Percentiles rank a stretch among this genome's conserved stretches.
These are phyloP conservation scores for Annulohypoxylon truncatum DNA, from an alignment of 2,329 filamentous ascomycete species.

Conservation along the genomic window DNA sequence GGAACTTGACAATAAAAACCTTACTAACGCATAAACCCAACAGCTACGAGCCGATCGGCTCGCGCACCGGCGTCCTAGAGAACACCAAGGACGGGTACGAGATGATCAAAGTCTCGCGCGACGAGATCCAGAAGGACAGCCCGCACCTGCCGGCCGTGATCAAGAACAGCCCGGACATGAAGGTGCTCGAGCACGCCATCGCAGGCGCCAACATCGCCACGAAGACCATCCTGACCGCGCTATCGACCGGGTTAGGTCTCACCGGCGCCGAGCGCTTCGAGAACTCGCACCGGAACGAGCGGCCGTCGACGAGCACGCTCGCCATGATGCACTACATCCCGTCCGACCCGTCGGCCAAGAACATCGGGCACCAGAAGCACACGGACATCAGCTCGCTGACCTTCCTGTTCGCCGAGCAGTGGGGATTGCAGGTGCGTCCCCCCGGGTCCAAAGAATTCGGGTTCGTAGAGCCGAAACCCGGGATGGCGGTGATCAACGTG, in stretches of 20 bases:
- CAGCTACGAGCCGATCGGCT: slow-evolving; percentile 62
- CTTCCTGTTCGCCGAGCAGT: slow-evolving; percentile 66
- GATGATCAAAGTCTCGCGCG: slow-evolving; percentile 64
- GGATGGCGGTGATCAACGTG: slow-evolving; percentile 67
- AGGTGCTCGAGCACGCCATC: slow-evolving; percentile 62
- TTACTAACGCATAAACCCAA: slow-evolving; percentile 1
- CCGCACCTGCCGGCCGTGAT: slow-evolving; percentile 60
- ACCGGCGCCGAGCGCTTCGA: slow-evolving; percentile 60
- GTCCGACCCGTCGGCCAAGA: slow-evolving; percentile 55
- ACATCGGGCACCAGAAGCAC: slow-evolving; percentile 67
- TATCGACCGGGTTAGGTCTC: slow-evolving; percentile 61
- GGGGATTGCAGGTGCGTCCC: slow-evolving; percentile 67
- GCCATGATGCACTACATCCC: slow-evolving; percentile 67
- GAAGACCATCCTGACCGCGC: slow-evolving; percentile 62
- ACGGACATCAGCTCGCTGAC: slow-evolving; percentile 68
- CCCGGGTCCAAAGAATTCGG: slow-evolving; percentile 62
- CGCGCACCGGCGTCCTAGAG: slow-evolving; percentile 59
- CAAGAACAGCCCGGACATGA: slow-evolving; percentile 61
- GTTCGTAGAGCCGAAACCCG: slow-evolving; percentile 64
- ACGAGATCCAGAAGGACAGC: slow-evolving; percentile 61
- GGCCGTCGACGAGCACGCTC: slow-evolving; percentile 61
- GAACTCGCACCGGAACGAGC: slow-evolving; percentile 63
- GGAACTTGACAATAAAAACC: background rate
- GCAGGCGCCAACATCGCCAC: slow-evolving; percentile 63
- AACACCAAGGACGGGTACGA: slow-evolving; percentile 65